These are phyloP conservation scores for Vaccinium myrtillus DNA, from an alignment of 148 eudicot species.

Conservation along the genomic window DNA sequence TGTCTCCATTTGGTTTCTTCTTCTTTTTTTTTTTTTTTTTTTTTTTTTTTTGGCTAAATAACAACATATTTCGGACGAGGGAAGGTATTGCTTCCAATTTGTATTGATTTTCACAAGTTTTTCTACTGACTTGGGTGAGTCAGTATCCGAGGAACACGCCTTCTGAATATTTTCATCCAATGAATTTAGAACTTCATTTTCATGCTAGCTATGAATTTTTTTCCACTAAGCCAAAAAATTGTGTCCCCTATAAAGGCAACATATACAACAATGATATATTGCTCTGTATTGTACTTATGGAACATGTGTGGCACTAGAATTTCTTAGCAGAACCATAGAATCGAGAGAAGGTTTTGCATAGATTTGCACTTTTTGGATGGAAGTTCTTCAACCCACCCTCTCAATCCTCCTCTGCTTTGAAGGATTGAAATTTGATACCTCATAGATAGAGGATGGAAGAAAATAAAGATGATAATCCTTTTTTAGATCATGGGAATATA, in stretches of 20 bases:
- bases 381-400: neutral
- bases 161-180: neutral
- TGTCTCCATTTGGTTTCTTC: neutral
- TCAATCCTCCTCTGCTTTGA: neutral
- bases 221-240: neutral
- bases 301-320: neutral
- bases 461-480: no score
- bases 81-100: neutral
- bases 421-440: no score
- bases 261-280: neutral
- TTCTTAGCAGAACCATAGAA: neutral
- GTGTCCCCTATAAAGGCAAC: neutral
- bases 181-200: neutral
- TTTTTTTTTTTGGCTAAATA: neutral
- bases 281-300: neutral
- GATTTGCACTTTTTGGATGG: neutral
- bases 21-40: no score
- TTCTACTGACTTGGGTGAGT: neutral
- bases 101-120: neutral
- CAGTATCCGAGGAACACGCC: neutral
- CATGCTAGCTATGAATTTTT: neutral
- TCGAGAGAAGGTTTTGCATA: conserved; percentile 1
- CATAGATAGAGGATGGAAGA: no score
- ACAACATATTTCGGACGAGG: no score
- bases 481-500: neutral